Evolutionary conservation across 257 asterid genomes (phyloP), one percentile per base, ranked within the genome.

Genomic region (Misopates orontium): DNA sequence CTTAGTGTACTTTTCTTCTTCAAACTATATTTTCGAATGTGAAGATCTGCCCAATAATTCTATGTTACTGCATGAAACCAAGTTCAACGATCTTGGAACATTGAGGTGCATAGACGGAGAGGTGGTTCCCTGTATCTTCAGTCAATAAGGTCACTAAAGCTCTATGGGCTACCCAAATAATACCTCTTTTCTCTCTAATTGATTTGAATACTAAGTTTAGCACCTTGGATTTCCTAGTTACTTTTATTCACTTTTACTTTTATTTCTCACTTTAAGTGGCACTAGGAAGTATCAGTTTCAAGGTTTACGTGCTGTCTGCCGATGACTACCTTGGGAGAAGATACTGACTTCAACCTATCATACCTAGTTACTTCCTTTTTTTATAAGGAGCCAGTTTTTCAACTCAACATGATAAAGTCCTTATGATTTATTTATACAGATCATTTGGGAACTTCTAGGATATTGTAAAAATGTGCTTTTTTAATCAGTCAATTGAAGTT

Each of bases 1-100:
- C 10, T 28, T 11, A 16, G 54, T 65, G 60, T 71, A 51, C 48
- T 60, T 17, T 41, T 65, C 66, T 28, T 58, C 68, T 60, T 54
- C 20, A 59, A 18, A 7, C 48, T 17, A 36, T 40, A 45, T 58
- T 49, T 44, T 50, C 36, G 15, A 44, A 24, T 54, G 19, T 44
- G 39, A 50, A 20, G 3, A 65, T 47, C 39, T 60, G 8, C 44
- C 52, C 45, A 25, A 21, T 31, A 28, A 57, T 19, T 5, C 22
- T 51, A 31, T 68, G 21, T 16, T 28, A 36, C 50, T 16, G 53
- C 18, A 28, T 60, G 55, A 45, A 60, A 19, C 31, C 22, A 21
- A 64, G 53, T 47, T 50, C 64, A 28, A 51, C 14, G 51, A 36
- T 60, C n/a, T 32, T 57, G 16, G 58, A 22, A 21, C 24, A 18